phyloP scores from a whole-genome alignment of 495 filamentous ascomycete genomes.

The Penicillium herquei region DNA sequence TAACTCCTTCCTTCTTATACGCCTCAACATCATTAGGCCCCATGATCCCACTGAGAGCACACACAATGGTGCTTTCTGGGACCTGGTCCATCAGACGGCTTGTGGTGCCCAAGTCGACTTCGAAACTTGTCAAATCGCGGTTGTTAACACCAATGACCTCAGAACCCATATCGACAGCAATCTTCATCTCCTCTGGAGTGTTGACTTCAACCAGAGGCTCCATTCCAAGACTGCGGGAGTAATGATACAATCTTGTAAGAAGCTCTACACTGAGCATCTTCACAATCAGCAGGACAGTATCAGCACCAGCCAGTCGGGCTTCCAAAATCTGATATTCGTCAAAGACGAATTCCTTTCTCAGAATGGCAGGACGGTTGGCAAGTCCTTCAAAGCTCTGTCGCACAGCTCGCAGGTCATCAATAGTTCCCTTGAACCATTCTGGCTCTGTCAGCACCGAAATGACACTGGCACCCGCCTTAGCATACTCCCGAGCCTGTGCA shows the following conservation, averaged over 20 bases:
- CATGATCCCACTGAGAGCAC: conserved; percentile 91
- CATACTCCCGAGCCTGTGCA: conserved; percentile 87
- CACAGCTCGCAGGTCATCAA: conserved; percentile 88
- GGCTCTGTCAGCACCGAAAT: conserved; percentile 98
- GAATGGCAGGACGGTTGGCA: conserved; percentile 84
- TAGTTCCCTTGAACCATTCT: conserved; percentile 97
- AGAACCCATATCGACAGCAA: conserved; percentile 81
- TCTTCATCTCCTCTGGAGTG: conserved; percentile 86
- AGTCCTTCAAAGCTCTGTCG: conserved; percentile 84
- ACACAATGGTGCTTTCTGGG: conserved; percentile 81
- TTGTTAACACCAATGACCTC: conserved; percentile 98
- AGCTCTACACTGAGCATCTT: conserved; percentile 87
- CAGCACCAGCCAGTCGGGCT: conserved; percentile 87
- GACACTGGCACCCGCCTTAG: conserved; percentile 88
- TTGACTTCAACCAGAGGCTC: conserved; percentile 98
- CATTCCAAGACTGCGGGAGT: conserved; percentile 90
- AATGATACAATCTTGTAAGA: conserved; percentile 78
- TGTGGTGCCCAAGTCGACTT: conserved; percentile 93
- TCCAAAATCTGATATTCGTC: conserved; percentile 98
- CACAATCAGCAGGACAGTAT: conserved; percentile 94
- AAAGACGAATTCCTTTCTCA: conserved; percentile 97
- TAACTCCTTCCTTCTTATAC: conserved; percentile 84
- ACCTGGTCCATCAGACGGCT: conserved; percentile 86
- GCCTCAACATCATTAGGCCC: conserved; percentile 86
- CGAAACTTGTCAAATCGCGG: conserved; percentile 90